phyloP scores from a whole-genome alignment of 768 basidiomycete species.

The Mycena chlorophos region DNA sequence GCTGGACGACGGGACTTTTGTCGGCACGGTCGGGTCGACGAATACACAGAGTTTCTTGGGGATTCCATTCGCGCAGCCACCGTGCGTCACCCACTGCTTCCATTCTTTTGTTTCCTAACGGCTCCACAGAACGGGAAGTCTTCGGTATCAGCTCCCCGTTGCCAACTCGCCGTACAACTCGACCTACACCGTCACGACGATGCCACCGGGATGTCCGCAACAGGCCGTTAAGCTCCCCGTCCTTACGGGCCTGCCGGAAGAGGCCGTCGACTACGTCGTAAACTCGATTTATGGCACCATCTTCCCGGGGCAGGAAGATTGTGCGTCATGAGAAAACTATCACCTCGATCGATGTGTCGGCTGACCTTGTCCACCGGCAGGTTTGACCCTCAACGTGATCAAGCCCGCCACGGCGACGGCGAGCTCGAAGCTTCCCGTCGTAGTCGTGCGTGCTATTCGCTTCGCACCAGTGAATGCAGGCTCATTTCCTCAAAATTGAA shows the following conservation, averaged over 20 bases:
- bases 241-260: slow-evolving; percentile 34
- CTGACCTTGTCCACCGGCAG: slow-evolving; percentile 24
- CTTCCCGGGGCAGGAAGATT: slow-evolving; percentile 45
- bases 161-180: slow-evolving; percentile 37
- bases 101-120: background rate
- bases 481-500: slow-evolving; percentile 14
- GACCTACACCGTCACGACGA: slow-evolving; percentile 37
- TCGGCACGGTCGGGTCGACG: slow-evolving; percentile 36
- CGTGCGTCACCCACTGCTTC: slow-evolving; percentile 33
- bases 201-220: slow-evolving; percentile 50
- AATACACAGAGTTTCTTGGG: slow-evolving; percentile 45
- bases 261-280: slow-evolving; percentile 35
- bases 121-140: slow-evolving; percentile 34
- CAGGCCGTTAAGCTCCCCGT: slow-evolving; percentile 39
- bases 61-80: slow-evolving; percentile 56
- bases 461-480: background rate
- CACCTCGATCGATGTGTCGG: too few species aligned
- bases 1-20: slow-evolving; percentile 46
- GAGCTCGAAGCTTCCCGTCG: slow-evolving; percentile 50
- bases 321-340: too few species aligned
- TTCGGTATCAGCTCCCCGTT: slow-evolving; percentile 44
- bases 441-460: slow-evolving; percentile 44
- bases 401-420: slow-evolving; percentile 43
- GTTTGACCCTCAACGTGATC: slow-evolving; percentile 55
- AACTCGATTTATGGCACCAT: slow-evolving; percentile 31